Conservation (phyloP, 805 yeast genomes). For the Schwanniomyces pseudopolymorphus region DNA sequence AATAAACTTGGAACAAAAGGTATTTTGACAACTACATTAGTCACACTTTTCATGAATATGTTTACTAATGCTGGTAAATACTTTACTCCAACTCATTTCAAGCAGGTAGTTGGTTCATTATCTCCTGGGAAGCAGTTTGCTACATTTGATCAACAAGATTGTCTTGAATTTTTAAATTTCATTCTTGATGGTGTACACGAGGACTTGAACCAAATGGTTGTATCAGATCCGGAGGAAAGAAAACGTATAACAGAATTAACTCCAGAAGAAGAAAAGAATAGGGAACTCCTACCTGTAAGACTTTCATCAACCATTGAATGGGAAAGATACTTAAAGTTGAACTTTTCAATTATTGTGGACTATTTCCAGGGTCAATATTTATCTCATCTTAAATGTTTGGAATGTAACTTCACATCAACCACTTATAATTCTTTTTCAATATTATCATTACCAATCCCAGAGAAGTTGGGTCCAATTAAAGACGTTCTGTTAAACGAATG, state of each 20-base stretch:
- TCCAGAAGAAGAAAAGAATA: slow-evolving; percentile 61
- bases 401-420: slow-evolving; percentile 75
- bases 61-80: slow-evolving; percentile 45
- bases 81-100: slow-evolving; percentile 64
- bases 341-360: slow-evolving; percentile 77
- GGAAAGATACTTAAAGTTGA: slow-evolving; percentile 80
- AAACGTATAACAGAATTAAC: slow-evolving; percentile 45
- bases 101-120: slow-evolving; percentile 63
- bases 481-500: slow-evolving; percentile 56
- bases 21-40: slow-evolving; percentile 66
- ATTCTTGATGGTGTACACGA: slow-evolving; percentile 78
- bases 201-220: slow-evolving; percentile 68
- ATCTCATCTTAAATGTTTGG: slow-evolving; percentile 71
- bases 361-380: slow-evolving; percentile 86
- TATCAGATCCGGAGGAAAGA: slow-evolving; percentile 28
- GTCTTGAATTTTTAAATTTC: slow-evolving; percentile 77
- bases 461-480: slow-evolving; percentile 23
- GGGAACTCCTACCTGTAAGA: slow-evolving; percentile 74
- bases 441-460: slow-evolving; percentile 77
- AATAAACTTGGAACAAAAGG: slow-evolving; percentile 84
- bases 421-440: slow-evolving; percentile 83
- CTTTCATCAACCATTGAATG: slow-evolving; percentile 87
- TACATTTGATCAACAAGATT: slow-evolving; percentile 77
- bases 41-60: slow-evolving; percentile 56
- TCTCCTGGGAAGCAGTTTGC: slow-evolving; percentile 60